Evolutionary conservation across 306 rosid species (phyloP).

Genomic region (Malus asiatica): DNA sequence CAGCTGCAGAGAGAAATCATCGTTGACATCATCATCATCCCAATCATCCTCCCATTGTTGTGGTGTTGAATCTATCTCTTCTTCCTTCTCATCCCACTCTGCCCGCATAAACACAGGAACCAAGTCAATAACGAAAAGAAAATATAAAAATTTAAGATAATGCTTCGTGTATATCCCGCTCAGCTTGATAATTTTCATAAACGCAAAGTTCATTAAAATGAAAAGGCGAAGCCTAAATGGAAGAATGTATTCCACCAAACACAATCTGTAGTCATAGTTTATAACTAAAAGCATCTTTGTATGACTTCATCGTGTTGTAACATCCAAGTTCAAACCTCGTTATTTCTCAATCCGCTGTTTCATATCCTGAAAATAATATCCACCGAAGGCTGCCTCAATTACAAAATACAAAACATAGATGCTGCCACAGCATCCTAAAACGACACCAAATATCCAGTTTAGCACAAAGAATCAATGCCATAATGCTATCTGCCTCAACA

Average conservation of each 20-base stretch:
- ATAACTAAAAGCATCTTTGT: background rate
- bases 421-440: background rate
- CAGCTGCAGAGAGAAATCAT: conserved; percentile 76
- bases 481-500: background rate
- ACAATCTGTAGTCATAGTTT: background rate
- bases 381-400: background rate
- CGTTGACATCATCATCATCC: conserved; percentile 86
- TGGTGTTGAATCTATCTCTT: conserved; percentile 56
- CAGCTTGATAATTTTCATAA: background rate
- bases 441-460: background rate
- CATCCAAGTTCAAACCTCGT: background rate
- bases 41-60: conserved; percentile 91
- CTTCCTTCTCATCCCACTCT: conserved; percentile 74
- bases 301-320: background rate
- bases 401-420: background rate
- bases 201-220: background rate
- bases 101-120: background rate
- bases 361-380: background rate
- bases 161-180: no score
- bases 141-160: background rate
- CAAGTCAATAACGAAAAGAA: background rate
- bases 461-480: background rate
- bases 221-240: background rate
- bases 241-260: background rate
- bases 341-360: background rate